Conservation (phyloP, 164 flowering plant genomes). For the Aristolochia contorta region DNA sequence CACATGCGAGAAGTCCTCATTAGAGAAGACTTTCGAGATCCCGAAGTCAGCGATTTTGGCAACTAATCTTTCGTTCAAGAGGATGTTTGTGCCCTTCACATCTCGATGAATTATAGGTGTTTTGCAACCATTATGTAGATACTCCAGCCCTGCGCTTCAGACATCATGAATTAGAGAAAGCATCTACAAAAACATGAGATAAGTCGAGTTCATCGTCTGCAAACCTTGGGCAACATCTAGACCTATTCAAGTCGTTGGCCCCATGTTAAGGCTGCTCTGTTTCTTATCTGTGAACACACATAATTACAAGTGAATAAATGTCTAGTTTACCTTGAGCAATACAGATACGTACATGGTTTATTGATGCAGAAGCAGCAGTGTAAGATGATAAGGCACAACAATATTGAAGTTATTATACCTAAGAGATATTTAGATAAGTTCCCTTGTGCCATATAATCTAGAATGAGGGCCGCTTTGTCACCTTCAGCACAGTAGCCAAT, state of each 20-base stretch:
- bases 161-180: neutral
- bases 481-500: conserved; percentile 44
- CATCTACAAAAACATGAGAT: neutral
- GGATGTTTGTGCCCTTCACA: conserved; percentile 6
- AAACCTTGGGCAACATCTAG: conserved; percentile 4
- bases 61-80: conserved; percentile 4
- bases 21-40: neutral
- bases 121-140: conserved; percentile 3
- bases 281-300: conserved; percentile 8
- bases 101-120: conserved; percentile 6
- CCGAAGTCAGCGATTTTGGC: conserved; percentile 6
- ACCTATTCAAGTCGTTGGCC: conserved; percentile 8
- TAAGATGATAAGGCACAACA: neutral
- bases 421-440: neutral
- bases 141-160: conserved; percentile 6
- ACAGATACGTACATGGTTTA: no score
- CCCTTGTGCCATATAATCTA: conserved; percentile 19
- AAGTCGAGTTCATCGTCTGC: neutral
- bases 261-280: conserved; percentile 20
- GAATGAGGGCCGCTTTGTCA: conserved; percentile 26
- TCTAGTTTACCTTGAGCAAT: no score
- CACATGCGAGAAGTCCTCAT: conserved; percentile 1
- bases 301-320: no score
- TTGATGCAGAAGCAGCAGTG: no score
- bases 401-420: neutral